Evolutionary conservation across 2,329 filamentous ascomycete genomes (phyloP).

Genomic region (Fulvia fulva): DNA sequence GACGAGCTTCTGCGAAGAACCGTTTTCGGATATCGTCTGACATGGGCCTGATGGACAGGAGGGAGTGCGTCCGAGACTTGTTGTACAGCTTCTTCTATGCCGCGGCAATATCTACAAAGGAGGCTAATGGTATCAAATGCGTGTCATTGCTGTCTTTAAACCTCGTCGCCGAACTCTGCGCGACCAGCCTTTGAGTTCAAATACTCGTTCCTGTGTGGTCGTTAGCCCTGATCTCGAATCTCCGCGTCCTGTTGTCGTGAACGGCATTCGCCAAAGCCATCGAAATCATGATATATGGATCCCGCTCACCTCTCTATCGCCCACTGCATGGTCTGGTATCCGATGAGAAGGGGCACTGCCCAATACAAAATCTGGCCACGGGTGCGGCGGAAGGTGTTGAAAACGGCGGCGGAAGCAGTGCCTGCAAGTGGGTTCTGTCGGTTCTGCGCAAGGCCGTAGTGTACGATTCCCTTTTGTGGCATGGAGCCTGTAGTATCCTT

Average conservation of each 20-base stretch:
- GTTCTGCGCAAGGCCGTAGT: constrained; percentile 79
- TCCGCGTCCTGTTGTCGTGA: not conserved
- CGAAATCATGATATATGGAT: no score
- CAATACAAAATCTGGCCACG: constrained; percentile 85
- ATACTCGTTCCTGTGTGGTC: constrained; percentile 64
- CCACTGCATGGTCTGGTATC: constrained; percentile 85
- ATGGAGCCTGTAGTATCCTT: constrained; percentile 38
- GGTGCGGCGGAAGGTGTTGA: constrained; percentile 91
- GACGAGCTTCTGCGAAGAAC: constrained; percentile 77
- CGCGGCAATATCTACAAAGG: constrained; percentile 13
- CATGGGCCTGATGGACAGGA: constrained; percentile 48
- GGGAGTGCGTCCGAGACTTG: not conserved
- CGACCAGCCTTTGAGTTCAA: constrained; percentile 75
- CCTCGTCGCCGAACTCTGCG: constrained; percentile 47
- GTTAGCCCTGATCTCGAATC: constrained; percentile 1
- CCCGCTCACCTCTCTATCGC: constrained; percentile 75
- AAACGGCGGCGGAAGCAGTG: constrained; percentile 73
- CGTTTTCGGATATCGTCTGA: constrained; percentile 72
- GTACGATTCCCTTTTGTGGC: constrained; percentile 58
- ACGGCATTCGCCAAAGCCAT: no score
- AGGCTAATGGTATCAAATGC: constrained; percentile 5
- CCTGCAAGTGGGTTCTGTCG: constrained; percentile 84
- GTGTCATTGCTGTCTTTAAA: constrained; percentile 22
- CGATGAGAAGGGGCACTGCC: constrained; percentile 70
- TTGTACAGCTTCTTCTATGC: constrained; percentile 10